Conservation (phyloP, 2,329 filamentous ascomycete genomes). For the Paraconiothyrium brasiliense region DNA sequence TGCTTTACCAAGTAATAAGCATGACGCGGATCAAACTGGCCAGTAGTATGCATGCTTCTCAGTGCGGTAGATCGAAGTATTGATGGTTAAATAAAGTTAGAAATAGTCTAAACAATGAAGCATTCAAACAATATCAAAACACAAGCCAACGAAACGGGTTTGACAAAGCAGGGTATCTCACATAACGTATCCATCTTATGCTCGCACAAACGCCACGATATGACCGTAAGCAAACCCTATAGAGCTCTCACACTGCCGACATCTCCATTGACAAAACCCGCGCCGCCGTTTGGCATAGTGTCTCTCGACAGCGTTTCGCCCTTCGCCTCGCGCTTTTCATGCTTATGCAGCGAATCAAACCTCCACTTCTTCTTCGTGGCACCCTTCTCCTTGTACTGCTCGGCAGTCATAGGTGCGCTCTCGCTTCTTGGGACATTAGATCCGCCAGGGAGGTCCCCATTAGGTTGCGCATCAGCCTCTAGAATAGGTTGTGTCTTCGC, state of each 20-base stretch:
- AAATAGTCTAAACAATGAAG: too few species aligned
- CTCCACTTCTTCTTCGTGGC: constrained; percentile 12
- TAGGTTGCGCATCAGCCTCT: not conserved
- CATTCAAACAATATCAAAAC: too few species aligned
- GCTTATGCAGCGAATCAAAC: not conserved
- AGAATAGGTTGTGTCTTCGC: constrained; percentile 14
- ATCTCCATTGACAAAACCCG: not conserved
- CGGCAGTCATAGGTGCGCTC: constrained; percentile 7
- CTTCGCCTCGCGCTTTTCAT: constrained; percentile 16
- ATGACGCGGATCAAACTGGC: too few species aligned
- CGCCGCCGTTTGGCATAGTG: not conserved
- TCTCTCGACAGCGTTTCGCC: constrained; percentile 8
- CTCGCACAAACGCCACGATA: not conserved
- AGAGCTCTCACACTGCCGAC: not conserved
- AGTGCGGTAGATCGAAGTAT: too few species aligned
- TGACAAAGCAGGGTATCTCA: not conserved
- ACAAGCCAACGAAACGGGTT: not conserved
- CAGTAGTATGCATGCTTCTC: too few species aligned
- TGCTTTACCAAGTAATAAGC: too few species aligned
- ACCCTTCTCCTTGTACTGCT: constrained; percentile 14
- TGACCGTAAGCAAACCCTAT: not conserved
- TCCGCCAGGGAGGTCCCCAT: not conserved
- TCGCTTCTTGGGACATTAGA: not conserved
- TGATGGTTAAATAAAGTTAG: too few species aligned
- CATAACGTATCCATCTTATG: not conserved